A percentile compares a stretch with the other conserved stretches of the same genome.
Evolutionary conservation across 495 filamentous ascomycete species (phyloP).

Genomic region (Tuber brumale): DNA sequence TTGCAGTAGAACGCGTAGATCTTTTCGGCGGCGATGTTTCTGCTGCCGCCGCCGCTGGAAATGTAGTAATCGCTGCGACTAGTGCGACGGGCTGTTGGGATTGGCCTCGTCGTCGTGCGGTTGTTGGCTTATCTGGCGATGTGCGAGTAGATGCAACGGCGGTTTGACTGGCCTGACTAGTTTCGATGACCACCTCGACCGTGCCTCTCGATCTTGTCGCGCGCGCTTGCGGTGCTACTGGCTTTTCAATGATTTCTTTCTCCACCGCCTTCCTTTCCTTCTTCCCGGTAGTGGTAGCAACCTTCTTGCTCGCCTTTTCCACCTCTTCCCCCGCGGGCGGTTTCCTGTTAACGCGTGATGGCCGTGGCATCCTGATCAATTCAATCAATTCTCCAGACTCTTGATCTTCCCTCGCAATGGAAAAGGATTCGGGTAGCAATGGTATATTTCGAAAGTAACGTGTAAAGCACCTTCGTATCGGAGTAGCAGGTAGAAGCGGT

Average conservation of each 20-base stretch:
- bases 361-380: not conserved
- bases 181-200: not conserved
- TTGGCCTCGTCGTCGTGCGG: not conserved
- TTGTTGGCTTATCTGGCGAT: conserved; percentile 11
- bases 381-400: not conserved
- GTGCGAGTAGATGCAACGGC: not conserved
- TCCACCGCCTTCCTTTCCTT: not conserved
- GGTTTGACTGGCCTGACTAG: not conserved
- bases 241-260: not conserved
- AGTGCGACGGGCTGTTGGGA: conserved; percentile 15
- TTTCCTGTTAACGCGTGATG: not conserved
- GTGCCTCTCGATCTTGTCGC: not conserved
- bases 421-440: not conserved
- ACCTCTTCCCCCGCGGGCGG: not conserved
- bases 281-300: not conserved
- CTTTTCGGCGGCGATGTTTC: conserved; percentile 11
- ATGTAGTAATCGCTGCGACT: not conserved
- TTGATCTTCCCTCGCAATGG: not conserved
- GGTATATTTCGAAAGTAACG: not conserved
- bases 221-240: not conserved
- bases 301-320: not conserved
- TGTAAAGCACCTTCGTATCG: not conserved
- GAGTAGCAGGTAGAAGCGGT: not conserved
- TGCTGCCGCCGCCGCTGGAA: not conserved
- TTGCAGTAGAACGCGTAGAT: conserved; percentile 25